Evolutionary conservation across 164 flowering plant genomes (phyloP), one percentile per base, ranked within the genome.

Genomic region (Umbellularia californica): DNA sequence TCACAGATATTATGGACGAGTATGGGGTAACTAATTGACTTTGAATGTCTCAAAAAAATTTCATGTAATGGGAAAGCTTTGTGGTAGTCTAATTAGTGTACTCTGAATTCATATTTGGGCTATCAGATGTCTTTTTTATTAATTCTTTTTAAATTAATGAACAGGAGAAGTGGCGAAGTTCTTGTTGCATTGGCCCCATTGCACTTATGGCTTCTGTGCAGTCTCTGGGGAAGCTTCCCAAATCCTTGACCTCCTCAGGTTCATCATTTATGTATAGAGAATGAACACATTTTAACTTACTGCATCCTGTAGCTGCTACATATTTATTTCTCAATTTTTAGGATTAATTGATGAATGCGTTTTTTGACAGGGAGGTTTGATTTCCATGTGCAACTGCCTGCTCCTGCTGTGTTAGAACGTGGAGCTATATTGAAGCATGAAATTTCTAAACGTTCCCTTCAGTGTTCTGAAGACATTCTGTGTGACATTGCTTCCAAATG

Each of bases 371-470:
- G 99, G 77, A 87, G 98, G 82, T 92, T 95, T 85, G 97, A 93
- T 81, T 95, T 89, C 83, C 98, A 95, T 75, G 88, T 93, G 58
- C 92, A 90, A 72, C 82, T 95, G 70, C 89, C 92, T 77, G 87
- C 92, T 79, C 96, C 94, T 76, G 92, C 94, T 82, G 86, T 87
- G 70, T 84, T 86, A 47, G 94, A 93, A 81, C 96, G 99, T 68
- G 81, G 77, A 68, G 95, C 97, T 66, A 87, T 95, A 72, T 78
- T 95, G 76, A 92, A 85, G 76, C 90, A 91, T 88, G 98, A 93
- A 82, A 80, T 95, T 28, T 80, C 87, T 69, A 95, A 88, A 72
- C 99, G 98, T 70, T 86, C 83, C 33, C 78, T 92, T 65, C 79
- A 84, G 30, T 92, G 94, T 79, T 79, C 91, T 60, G 97, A 92